A percentile compares a stretch with the other conserved stretches of the same genome.
Conservation (phyloP, 352 stramenopile species). For the Pythium aquatile region DNA sequence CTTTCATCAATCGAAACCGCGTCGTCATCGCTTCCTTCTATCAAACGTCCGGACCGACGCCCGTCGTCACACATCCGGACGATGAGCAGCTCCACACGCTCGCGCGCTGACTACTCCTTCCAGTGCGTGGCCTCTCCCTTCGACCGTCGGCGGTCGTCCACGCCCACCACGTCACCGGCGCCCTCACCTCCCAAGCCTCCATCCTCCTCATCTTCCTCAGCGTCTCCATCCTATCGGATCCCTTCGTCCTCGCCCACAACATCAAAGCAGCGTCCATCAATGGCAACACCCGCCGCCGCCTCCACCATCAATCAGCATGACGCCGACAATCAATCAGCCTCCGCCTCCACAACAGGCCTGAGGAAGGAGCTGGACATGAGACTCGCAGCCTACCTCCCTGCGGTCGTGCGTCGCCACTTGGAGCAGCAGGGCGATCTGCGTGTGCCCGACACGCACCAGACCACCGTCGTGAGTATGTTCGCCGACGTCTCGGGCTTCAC, state of each 20-base stretch:
- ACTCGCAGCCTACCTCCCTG: slow-evolving; percentile 79
- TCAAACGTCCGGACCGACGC: not conserved
- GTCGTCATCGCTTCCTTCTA: slow-evolving; percentile 8
- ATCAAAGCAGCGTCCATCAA: slow-evolving; percentile 1
- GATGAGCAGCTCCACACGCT: not conserved
- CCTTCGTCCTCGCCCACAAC: not conserved
- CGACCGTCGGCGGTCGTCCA: slow-evolving; percentile 17
- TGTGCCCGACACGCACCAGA: slow-evolving; percentile 73
- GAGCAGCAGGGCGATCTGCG: slow-evolving; percentile 54
- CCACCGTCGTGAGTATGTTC: slow-evolving; percentile 90
- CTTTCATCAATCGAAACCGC: not conserved
- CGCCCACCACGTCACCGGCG: slow-evolving; percentile 11
- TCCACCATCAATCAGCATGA: not conserved
- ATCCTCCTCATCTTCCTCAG: too few species aligned
- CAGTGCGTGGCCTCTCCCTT: slow-evolving; percentile 7
- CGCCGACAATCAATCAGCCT: not conserved
- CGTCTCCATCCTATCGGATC: not conserved
- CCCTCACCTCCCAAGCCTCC: not conserved
- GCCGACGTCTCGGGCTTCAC: slow-evolving; percentile 95
- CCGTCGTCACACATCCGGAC: not conserved
- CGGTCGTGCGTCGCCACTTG: slow-evolving; percentile 71
- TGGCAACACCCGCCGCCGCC: not conserved
- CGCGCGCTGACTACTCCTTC: slow-evolving; percentile 20
- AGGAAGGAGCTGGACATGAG: slow-evolving; percentile 84
- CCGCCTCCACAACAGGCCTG: slow-evolving; percentile 16